Evolutionary conservation across 176 grass and related monocot genomes (phyloP).

Genomic region (Lolium multiflorum): DNA sequence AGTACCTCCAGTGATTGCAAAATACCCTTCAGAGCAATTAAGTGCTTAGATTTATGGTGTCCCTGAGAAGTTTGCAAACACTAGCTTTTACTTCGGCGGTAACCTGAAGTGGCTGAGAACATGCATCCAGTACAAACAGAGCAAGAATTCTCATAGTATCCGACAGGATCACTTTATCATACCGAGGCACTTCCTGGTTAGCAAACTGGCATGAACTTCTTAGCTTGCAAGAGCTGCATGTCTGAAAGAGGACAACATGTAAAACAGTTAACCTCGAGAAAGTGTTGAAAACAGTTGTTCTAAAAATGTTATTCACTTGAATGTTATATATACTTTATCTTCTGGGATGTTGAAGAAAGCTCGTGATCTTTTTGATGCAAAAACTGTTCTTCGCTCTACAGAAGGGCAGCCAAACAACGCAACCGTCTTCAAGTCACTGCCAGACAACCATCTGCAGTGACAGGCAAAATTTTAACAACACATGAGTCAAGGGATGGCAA

Average conservation of each 20-base stretch:
- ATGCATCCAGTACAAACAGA: constrained; percentile 65
- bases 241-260: constrained; percentile 42
- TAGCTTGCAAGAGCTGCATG: constrained; percentile 67
- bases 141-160: constrained; percentile 68
- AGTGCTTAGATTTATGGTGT: constrained; percentile 73
- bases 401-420: constrained; percentile 70
- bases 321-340: constrained; percentile 51
- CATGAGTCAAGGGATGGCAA: not conserved
- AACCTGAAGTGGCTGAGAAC: constrained; percentile 39
- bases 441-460: constrained; percentile 67
- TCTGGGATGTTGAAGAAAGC: constrained; percentile 84
- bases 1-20: constrained; percentile 23
- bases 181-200: constrained; percentile 57
- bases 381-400: constrained; percentile 72
- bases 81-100: constrained; percentile 60
- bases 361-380: constrained; percentile 69
- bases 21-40: constrained; percentile 15
- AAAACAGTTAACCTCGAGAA: constrained; percentile 2
- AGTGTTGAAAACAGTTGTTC: not conserved
- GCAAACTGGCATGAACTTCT: constrained; percentile 70
- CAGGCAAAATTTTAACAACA: constrained; percentile 24
- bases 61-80: constrained; percentile 69
- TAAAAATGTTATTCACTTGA: constrained; percentile 10
- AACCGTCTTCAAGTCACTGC: constrained; percentile 75
- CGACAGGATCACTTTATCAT: constrained; percentile 73